Conservation (phyloP, 2,329 filamentous ascomycete genomes). For the Botryotinia globosa region DNA sequence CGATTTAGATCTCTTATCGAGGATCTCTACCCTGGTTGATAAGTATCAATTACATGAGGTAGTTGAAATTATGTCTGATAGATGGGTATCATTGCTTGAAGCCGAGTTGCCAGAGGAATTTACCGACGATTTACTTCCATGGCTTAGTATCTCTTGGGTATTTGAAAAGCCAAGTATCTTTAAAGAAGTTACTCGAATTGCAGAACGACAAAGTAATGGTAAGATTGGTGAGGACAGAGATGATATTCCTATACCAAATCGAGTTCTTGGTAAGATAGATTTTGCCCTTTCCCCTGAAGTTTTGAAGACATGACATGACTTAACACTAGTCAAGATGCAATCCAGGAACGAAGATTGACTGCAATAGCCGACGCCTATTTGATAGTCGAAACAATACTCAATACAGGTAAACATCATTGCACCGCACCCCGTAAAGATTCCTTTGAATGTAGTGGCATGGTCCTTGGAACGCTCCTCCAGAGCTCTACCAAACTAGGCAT, state of each 20-base stretch:
- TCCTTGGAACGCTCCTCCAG: conserved; percentile 3
- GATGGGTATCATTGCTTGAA: conserved; percentile 12
- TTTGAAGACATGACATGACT: background rate
- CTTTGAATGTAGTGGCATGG: conserved; percentile 15
- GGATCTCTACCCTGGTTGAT: conserved; percentile 17
- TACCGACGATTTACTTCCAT: background rate
- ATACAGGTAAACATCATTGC: conserved; percentile 7
- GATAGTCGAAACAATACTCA: background rate
- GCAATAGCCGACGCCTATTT: conserved; percentile 10
- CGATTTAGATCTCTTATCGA: background rate
- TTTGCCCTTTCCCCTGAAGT: background rate
- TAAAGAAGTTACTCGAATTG: conserved; percentile 1
- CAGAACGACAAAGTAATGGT: conserved; percentile 13
- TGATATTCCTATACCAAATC: conserved; percentile 15
- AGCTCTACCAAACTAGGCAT: conserved; percentile 12
- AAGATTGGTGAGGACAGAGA: conserved; percentile 9
- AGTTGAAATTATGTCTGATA: conserved; percentile 13
- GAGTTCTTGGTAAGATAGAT: conserved; percentile 11
- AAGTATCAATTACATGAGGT: conserved; percentile 20
- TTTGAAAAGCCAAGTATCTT: conserved; percentile 14
- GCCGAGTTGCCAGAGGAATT: background rate
- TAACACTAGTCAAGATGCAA: conserved; percentile 10
- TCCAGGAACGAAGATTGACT: conserved; percentile 5
- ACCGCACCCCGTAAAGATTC: background rate
- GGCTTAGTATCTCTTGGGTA: conserved; percentile 18